These are phyloP conservation scores for Vicia sativa DNA, from an alignment of 306 rosid genomes.

Conservation along the genomic window DNA sequence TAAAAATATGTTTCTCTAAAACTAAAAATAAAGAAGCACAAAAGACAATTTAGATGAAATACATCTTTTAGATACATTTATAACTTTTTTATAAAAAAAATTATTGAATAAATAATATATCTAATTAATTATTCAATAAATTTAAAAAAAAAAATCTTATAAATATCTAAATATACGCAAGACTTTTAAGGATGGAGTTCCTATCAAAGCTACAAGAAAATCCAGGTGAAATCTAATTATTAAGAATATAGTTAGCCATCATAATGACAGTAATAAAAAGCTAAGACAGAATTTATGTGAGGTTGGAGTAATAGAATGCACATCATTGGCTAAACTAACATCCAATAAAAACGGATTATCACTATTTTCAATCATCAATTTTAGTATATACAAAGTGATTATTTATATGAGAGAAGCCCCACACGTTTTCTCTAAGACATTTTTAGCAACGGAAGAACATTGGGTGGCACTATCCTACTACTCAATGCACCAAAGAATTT, in stretches of 20 bases:
- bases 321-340: constrained; percentile 40
- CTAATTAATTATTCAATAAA: too few relatives aligned
- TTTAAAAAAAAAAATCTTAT: too few relatives aligned
- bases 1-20: too few relatives aligned
- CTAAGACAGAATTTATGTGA: not conserved
- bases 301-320: constrained; percentile 9
- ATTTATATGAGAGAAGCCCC: constrained; percentile 27
- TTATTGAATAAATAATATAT: too few relatives aligned
- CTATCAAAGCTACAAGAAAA: not conserved
- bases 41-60: not conserved
- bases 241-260: not conserved
- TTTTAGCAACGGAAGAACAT: constrained; percentile 19
- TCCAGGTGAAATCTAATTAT: not conserved
- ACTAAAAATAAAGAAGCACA: not conserved
- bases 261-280: not conserved
- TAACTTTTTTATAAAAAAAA: too few relatives aligned
- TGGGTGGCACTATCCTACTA: constrained; percentile 4
- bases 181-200: not conserved
- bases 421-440: constrained; percentile 44
- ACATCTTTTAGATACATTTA: too few relatives aligned
- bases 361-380: constrained; percentile 20
- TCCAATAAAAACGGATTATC: not conserved
- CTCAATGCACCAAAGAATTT: constrained; percentile 22
- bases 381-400: constrained; percentile 28
- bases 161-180: too few relatives aligned